Percentiles rank a stretch among this genome's conserved stretches.
Conservation (phyloP, 345 rosid genomes). For the Viola odorata region DNA sequence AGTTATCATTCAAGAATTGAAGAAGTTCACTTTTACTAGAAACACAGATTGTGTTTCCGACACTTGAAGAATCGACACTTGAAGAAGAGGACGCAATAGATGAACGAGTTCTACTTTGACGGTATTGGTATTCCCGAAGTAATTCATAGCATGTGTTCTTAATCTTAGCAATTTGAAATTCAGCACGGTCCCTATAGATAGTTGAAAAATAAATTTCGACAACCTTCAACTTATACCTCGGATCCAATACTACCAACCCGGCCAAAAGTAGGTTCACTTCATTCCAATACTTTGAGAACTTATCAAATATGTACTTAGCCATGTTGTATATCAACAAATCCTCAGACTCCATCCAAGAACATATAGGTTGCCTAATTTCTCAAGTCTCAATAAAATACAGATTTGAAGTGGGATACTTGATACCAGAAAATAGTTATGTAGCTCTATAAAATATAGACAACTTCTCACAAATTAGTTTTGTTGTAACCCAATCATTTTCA, state of each 20-base stretch:
- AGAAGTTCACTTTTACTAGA: background rate
- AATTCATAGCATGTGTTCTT: background rate
- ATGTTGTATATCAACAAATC: background rate
- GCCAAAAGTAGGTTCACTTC: background rate
- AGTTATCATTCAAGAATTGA: background rate
- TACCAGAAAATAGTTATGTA: background rate
- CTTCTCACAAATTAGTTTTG: constrained; percentile 4
- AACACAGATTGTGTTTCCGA: background rate
- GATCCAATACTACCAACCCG: constrained; percentile 1
- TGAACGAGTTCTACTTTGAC: no score
- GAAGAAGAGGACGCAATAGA: background rate
- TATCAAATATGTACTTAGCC: background rate
- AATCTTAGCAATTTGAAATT: background rate
- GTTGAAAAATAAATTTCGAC: background rate
- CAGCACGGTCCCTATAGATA: background rate
- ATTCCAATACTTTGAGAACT: constrained; percentile 15
- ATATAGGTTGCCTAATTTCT: background rate
- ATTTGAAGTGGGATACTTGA: background rate
- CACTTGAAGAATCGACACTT: background rate
- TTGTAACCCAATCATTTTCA: constrained; percentile 14
- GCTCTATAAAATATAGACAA: background rate
- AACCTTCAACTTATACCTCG: background rate
- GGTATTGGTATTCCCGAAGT: background rate
- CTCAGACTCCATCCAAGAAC: background rate
- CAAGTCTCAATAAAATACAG: constrained; percentile 5